Conservation (phyloP, 495 filamentous ascomycete species). For the Saxispiralis lemnorum region DNA sequence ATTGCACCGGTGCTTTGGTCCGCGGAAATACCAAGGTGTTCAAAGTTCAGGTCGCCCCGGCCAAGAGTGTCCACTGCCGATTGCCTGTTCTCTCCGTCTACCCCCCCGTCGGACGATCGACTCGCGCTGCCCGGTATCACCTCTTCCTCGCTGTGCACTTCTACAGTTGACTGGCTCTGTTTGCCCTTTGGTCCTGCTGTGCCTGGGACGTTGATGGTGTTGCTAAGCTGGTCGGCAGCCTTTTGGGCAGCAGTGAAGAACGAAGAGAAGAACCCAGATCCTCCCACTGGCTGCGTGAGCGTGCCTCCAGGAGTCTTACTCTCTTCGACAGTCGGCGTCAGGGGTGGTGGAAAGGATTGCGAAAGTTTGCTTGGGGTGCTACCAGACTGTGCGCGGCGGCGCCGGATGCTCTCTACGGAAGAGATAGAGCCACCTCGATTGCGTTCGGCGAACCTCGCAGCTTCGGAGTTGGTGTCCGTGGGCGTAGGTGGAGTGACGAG, state of each 20-base stretch:
- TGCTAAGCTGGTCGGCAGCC: constrained; percentile 73
- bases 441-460: constrained; percentile 10
- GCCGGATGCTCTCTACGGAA: constrained; percentile 11
- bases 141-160: constrained; percentile 23
- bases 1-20: constrained; percentile 28
- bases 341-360: constrained; percentile 46
- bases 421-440: background rate
- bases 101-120: constrained; percentile 3
- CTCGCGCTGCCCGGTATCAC: constrained; percentile 20
- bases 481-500: constrained; percentile 27
- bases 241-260: constrained; percentile 88
- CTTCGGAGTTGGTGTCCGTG: constrained; percentile 16
- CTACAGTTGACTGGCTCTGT: constrained; percentile 8
- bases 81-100: constrained; percentile 24
- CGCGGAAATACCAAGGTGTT: constrained; percentile 57
- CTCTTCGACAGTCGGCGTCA: constrained; percentile 59
- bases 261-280: constrained; percentile 72
- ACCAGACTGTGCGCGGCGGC: constrained; percentile 43
- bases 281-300: constrained; percentile 23
- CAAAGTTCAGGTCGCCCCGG: constrained; percentile 70
- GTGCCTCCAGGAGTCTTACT: constrained; percentile 32
- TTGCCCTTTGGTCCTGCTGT: constrained; percentile 29
- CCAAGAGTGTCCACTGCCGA: constrained; percentile 80
- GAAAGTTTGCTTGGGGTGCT: constrained; percentile 69
- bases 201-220: constrained; percentile 44